A percentile compares a stretch with the other conserved stretches of the same genome.
Evolutionary conservation across 176 grass and related monocot genomes (phyloP).

Genomic region (Oryza officinalis): DNA sequence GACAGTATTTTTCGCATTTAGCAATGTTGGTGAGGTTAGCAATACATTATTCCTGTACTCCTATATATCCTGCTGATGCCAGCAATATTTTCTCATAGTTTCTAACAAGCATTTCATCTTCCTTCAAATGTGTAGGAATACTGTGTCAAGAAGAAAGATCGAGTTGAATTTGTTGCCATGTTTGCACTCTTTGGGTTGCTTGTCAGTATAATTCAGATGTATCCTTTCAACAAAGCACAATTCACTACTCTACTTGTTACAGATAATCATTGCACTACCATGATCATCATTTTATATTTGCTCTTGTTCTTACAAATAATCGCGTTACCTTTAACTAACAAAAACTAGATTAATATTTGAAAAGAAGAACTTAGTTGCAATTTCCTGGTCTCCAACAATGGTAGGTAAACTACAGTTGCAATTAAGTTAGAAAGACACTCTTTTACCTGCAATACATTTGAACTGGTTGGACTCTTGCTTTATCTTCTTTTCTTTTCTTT

Average conservation of each 20-base stretch:
- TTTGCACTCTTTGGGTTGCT: conserved; percentile 64
- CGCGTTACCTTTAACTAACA: conserved; percentile 23
- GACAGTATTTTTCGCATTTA: conserved; percentile 71
- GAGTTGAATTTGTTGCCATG: conserved; percentile 75
- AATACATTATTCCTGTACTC: neutral
- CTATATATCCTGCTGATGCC: neutral
- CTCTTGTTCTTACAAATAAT: conserved; percentile 13
- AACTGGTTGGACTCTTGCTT: conserved; percentile 19
- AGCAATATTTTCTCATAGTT: conserved; percentile 19
- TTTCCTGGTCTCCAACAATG: conserved; percentile 57
- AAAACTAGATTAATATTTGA: conserved; percentile 55
- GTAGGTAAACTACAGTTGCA: conserved; percentile 16
- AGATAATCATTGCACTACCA: neutral
- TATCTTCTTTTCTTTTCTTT: neutral
- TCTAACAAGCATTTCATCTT: conserved; percentile 1
- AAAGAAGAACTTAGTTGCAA: conserved; percentile 47
- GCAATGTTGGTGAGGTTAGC: conserved; percentile 76
- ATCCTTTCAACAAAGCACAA: conserved; percentile 36
- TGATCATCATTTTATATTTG: neutral
- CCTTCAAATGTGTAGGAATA: conserved; percentile 57
- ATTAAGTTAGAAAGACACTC: neutral
- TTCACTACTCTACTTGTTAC: neutral
- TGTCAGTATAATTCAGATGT: conserved; percentile 65
- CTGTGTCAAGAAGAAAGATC: conserved; percentile 75
- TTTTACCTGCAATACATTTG: conserved; percentile 14